Evolutionary conservation across 2,329 filamentous ascomycete species (phyloP), one percentile per base, ranked within the genome.

Genomic region (Coleophoma cylindrospora): DNA sequence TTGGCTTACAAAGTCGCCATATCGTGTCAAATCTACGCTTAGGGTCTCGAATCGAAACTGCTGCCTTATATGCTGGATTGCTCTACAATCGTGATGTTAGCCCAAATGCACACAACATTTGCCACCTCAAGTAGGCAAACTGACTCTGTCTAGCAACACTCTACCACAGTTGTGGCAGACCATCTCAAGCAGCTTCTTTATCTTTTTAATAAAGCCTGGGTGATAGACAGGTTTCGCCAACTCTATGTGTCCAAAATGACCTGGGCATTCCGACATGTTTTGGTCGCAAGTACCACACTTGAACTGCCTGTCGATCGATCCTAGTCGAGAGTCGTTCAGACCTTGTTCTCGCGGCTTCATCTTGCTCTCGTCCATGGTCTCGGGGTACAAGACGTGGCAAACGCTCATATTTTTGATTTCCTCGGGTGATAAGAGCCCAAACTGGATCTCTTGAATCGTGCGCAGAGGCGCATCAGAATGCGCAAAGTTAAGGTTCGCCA

Each of bases 401-500:
- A 97, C 92, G 72, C 91, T 96, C 90, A 97, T 95, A 65, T 87
- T 91, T 78, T 99, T 97, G 73, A 97, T 96, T 76, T 99, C 95
- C 70, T 99, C 94, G 22, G 94, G 94, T 34, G 94, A 95, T 71
- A 99, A 83, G 68, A 99, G 82, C 67, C 94, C 94, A 68, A 99
- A 99, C 78, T 99, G 95, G 64, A 99, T 96, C 80, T 99, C 95
- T 80, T 96, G 87, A 65, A 99, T 91, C 60, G 88, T 95, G 79
- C 94, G 92, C 81, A 97, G 81, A 71, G 91, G 91, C 82, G 89
- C 91, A 81, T 88, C 91, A 69, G 89, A 96, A 73, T 91, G 89
- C 66, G 87, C 80, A 67, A 96, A 96, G 69, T 86, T 86, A 61
- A 92, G 85, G 74, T 95, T 95, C 75, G 92, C 82, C 94, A 99